Percentiles rank a stretch among this genome's conserved stretches.
Conservation (phyloP, 306 rosid genomes). For the Cucurbita ficifolia region DNA sequence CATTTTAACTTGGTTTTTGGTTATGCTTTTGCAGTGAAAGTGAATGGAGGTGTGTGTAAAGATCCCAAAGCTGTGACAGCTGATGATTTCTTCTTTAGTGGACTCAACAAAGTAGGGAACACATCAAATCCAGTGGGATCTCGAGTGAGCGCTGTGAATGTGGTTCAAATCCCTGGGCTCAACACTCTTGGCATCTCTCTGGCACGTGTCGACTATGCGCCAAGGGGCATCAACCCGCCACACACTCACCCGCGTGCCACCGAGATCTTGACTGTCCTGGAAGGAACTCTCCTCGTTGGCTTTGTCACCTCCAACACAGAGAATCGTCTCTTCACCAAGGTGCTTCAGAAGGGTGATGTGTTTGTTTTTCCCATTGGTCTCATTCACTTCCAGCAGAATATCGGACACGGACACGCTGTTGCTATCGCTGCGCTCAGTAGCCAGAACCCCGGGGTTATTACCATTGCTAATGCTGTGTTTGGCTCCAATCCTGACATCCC, state of each 20-base stretch:
- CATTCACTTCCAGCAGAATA: slow-evolving; percentile 21
- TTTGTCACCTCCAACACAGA: slow-evolving; percentile 20
- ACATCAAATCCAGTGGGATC: slow-evolving; percentile 16
- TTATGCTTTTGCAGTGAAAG: background rate
- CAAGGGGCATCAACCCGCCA: slow-evolving; percentile 21
- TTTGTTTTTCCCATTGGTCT: slow-evolving; percentile 25
- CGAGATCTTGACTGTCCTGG: slow-evolving; percentile 19
- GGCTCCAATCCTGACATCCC: slow-evolving; percentile 14
- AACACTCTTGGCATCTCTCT: slow-evolving; percentile 24
- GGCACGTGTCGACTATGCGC: slow-evolving; percentile 18
- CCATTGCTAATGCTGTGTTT: slow-evolving; percentile 15
- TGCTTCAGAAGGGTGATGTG: slow-evolving; percentile 23
- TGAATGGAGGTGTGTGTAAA: slow-evolving; percentile 22
- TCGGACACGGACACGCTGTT: slow-evolving; percentile 14
- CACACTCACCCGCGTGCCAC: slow-evolving; percentile 35
- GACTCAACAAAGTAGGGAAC: slow-evolving; percentile 14
- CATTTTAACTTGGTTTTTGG: too few relatives aligned
- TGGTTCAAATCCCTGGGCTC: slow-evolving; percentile 16
- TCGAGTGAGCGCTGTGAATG: slow-evolving; percentile 16
- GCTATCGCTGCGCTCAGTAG: slow-evolving; percentile 23
- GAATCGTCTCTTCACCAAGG: slow-evolving; percentile 16
- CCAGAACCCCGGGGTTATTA: slow-evolving; percentile 23
- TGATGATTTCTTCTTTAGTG: slow-evolving; percentile 13
- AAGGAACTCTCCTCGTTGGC: slow-evolving; percentile 24
- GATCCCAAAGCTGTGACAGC: slow-evolving; percentile 18